Conservation (phyloP, 169 alveolate genomes). For the Eimeria necatrix region DNA sequence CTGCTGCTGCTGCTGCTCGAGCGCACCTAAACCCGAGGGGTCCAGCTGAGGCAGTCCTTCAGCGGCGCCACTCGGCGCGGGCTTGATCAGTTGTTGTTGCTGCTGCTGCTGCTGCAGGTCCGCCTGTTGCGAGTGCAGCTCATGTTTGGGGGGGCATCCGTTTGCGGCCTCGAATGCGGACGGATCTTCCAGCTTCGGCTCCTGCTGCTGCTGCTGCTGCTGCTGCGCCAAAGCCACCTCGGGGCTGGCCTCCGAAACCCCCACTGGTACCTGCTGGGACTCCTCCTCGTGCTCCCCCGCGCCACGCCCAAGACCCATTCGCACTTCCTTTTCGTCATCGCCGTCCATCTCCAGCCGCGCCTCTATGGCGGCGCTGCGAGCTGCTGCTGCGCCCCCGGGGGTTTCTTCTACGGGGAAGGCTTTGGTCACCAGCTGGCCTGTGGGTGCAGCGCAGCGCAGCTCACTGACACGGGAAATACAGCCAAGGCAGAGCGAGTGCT, state of each 20-base stretch:
- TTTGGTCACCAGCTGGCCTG: conserved; percentile 32
- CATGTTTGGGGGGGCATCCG: neutral
- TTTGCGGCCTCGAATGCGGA: neutral
- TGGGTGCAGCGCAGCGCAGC: neutral
- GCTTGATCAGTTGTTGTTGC: neutral
- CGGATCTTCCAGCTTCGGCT: neutral
- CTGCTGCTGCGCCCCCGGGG: conserved; percentile 63
- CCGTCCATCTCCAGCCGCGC: conserved; percentile 76
- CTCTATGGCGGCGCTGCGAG: conserved; percentile 55
- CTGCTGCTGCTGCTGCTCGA: neutral
- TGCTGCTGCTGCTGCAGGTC: neutral
- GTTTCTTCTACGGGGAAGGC: conserved; percentile 39
- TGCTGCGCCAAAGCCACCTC: neutral
- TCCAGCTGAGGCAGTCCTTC: conserved; percentile 14
- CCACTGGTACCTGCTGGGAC: neutral
- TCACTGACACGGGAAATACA: neutral
- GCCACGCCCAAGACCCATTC: neutral
- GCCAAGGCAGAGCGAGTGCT: neutral
- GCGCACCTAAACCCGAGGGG: neutral
- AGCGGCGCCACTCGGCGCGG: neutral
- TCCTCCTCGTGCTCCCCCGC: neutral
- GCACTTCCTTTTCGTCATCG: conserved; percentile 10
- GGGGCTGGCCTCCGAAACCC: neutral
- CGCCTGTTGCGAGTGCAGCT: neutral
- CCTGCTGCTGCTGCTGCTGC: conserved; percentile 12